Evolutionary conservation across 2,329 filamentous ascomycete genomes (phyloP), one percentile per base, ranked within the genome.

Genomic region (Xylaria sp.): DNA sequence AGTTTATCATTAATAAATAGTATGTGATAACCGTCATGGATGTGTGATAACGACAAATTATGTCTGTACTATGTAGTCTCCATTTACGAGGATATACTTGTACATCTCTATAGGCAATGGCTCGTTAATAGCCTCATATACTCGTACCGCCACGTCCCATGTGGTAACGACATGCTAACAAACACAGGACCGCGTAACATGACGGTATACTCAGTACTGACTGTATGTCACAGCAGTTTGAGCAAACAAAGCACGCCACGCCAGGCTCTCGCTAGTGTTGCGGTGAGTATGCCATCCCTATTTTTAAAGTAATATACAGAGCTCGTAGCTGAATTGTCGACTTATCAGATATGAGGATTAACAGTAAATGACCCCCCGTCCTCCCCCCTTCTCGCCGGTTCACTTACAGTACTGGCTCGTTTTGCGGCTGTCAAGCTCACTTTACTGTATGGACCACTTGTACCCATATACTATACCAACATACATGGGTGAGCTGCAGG

Each of bases 401-500:
- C 19, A 57, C 37, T 27, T 35, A 21, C n/a, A n/a, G n/a, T n/a
- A n/a, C n/a, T n/a, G n/a, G n/a, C n/a, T n/a, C n/a, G n/a, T n/a
- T n/a, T n/a, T n/a, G n/a, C n/a, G n/a, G n/a, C n/a, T n/a, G n/a
- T n/a, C n/a, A n/a, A n/a, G 15, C 23, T 17, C 19, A 57, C 37
- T 27, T 35, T 19, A 37, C 17, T 25, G n/a, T 41, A n/a, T n/a
- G 15, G n/a, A 54, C 11, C 54, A 61, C 31, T 7, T 53, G 61
- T 44, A 33, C 29, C 11, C 6, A n/a, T n/a, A n/a, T n/a, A n/a
- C n/a, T 33, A 11, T 64, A 63, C 60, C 46, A 60, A 60, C 53
- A 58, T 59, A 59, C 60, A 66, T 60, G 54, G 61, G 63, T 51
- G 49, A 64, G 64, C 63, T 70, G 64, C 68, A 69, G 63, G 66